Percentiles rank a stretch among this genome's conserved stretches.
phyloP scores from a whole-genome alignment of 2,329 filamentous ascomycete species.

The Zymoseptoria ardabiliae region DNA sequence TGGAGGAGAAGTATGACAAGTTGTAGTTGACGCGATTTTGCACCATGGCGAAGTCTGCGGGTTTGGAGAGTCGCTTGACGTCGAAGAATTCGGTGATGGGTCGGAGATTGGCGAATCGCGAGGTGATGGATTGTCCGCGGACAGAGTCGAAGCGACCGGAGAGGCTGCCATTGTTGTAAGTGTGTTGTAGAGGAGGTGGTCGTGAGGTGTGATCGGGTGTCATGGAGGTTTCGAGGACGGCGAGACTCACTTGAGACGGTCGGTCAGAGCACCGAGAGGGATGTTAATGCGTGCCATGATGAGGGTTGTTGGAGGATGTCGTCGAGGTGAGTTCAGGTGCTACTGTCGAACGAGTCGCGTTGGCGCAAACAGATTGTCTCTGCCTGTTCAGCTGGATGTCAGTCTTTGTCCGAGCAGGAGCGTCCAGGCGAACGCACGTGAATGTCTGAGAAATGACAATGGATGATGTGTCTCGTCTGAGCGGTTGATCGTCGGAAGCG shows the following conservation, averaged over 20 bases:
- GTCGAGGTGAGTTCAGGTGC: background rate
- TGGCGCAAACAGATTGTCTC: background rate
- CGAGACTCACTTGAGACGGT: conserved; percentile 60
- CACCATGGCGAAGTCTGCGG: conserved; percentile 79
- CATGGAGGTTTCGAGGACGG: background rate
- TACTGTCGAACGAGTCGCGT: background rate
- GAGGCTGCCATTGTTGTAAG: conserved; percentile 37
- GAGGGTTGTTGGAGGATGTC: background rate
- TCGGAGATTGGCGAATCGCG: conserved; percentile 85
- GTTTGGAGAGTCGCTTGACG: conserved; percentile 91
- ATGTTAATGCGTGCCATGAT: conserved; percentile 66
- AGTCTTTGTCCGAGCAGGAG: background rate
- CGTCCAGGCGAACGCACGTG: background rate
- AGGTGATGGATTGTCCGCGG: conserved; percentile 67
- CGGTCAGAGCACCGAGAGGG: conserved; percentile 83
- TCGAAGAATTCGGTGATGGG: conserved; percentile 92
- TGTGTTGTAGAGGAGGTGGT: background rate
- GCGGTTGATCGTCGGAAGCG: background rate
- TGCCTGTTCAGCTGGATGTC: background rate
- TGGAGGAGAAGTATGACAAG: conserved; percentile 93
- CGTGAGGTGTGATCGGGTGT: background rate
- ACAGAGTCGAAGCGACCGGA: conserved; percentile 77
- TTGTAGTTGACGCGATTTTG: conserved; percentile 97
- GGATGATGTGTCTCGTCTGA: background rate
- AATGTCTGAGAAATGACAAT: background rate